Percentiles rank a stretch among this genome's conserved stretches.
Conservation (phyloP, 345 rosid species). For the Theobroma cacao region DNA sequence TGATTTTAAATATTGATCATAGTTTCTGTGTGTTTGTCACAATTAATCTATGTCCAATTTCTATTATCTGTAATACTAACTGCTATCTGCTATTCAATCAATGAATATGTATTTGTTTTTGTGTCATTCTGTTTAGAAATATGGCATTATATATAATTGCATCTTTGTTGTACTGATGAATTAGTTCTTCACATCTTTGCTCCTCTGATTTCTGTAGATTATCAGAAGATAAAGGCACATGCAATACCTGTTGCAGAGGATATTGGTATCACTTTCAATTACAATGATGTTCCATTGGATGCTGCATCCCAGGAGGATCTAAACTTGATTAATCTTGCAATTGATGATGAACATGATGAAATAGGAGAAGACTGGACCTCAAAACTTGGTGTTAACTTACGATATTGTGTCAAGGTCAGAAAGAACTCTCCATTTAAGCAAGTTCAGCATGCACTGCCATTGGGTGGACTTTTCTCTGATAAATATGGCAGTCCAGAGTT, state of each 20-base stretch:
- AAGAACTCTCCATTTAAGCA: conserved; percentile 62
- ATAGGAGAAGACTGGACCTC: conserved; percentile 87
- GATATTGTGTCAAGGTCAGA: conserved; percentile 69
- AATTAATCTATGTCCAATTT: neutral
- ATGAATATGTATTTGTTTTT: neutral
- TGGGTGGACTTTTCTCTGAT: conserved; percentile 67
- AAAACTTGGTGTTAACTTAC: conserved; percentile 75
- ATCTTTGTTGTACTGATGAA: neutral
- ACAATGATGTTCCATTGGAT: conserved; percentile 56
- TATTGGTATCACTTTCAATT: conserved; percentile 56
- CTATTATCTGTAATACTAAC: neutral
- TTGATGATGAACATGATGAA: conserved; percentile 60
- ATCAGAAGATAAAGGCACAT: conserved; percentile 89
- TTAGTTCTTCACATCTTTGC: neutral
- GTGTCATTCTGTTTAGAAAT: neutral
- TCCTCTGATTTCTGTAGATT: conserved; percentile 50
- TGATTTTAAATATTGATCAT: neutral
- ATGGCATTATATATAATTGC: neutral
- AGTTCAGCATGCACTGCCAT: conserved; percentile 74
- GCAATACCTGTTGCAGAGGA: conserved; percentile 75
- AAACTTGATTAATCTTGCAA: conserved; percentile 81
- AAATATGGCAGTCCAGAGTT: conserved; percentile 39
- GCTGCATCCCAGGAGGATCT: conserved; percentile 68
- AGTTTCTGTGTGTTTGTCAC: neutral
- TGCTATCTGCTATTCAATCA: neutral